Conservation (phyloP, 768 basidiomycete species). For the Boletus pseudopeckii region DNA sequence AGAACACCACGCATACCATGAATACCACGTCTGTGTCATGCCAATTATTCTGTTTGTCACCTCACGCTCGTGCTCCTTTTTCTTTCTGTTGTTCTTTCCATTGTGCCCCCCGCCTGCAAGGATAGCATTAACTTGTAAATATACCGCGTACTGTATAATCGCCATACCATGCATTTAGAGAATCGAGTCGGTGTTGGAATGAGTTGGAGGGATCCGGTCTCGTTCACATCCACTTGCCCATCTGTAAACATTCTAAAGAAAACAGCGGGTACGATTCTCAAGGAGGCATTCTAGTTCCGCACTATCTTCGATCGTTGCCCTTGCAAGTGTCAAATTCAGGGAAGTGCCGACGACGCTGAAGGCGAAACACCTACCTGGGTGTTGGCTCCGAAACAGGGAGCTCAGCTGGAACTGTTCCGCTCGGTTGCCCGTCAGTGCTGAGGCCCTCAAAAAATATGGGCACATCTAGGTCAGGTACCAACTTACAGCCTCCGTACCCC, state of each 20-base stretch:
- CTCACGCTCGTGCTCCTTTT: not conserved
- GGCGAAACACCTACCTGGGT: not conserved
- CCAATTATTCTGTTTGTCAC: not conserved
- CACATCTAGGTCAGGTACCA: not conserved
- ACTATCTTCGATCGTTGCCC: not conserved
- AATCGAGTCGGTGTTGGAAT: not conserved
- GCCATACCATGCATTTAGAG: slow-evolving; percentile 4
- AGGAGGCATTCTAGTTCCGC: not conserved
- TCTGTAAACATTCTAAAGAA: too few species aligned
- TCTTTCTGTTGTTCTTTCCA: slow-evolving; percentile 5
- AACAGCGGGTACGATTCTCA: too few species aligned
- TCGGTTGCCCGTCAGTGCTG: too few species aligned
- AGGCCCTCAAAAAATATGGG: not conserved
- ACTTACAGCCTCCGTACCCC: not conserved
- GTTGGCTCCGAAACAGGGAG: too few species aligned
- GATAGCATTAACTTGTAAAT: slow-evolving; percentile 13
- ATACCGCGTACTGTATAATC: slow-evolving; percentile 23
- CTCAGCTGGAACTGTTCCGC: not conserved
- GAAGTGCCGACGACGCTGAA: not conserved
- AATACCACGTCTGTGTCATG: slow-evolving; percentile 3
- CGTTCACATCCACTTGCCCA: too few species aligned
- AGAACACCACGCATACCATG: slow-evolving; percentile 9
- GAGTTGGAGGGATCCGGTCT: not conserved
- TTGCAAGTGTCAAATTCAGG: not conserved
- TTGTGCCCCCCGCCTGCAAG: not conserved